These are phyloP conservation scores for Xylaria multiplex DNA, from an alignment of 2,329 filamentous ascomycete genomes.

Conservation along the genomic window DNA sequence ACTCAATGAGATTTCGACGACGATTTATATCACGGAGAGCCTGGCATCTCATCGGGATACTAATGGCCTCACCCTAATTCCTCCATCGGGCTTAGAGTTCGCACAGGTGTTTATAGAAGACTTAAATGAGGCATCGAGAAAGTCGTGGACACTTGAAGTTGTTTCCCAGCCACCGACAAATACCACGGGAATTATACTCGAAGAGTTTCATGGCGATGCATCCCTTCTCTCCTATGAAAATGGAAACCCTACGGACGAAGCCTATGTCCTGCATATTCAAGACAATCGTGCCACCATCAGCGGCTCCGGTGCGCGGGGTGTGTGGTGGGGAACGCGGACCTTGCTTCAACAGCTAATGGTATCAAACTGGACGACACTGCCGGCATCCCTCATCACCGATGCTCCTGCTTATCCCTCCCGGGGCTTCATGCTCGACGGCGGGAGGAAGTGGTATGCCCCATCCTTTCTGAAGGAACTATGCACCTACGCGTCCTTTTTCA, in stretches of 20 bases:
- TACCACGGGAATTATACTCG: constrained; percentile 56
- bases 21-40: constrained; percentile 54
- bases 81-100: constrained; percentile 60
- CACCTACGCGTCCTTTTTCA: constrained; percentile 59
- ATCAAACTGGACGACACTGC: constrained; percentile 45
- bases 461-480: constrained; percentile 56
- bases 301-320: constrained; percentile 56
- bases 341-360: constrained; percentile 55
- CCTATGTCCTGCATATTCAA: constrained; percentile 57
- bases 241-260: constrained; percentile 59
- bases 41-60: constrained; percentile 55
- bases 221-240: constrained; percentile 57
- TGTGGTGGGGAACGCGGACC: constrained; percentile 60
- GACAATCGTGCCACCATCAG: constrained; percentile 50
- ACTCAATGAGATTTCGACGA: constrained; percentile 33
- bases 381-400: constrained; percentile 48
- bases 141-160: constrained; percentile 54
- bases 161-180: constrained; percentile 50
- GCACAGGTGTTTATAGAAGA: constrained; percentile 58
- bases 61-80: constrained; percentile 61
- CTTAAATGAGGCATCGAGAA: constrained; percentile 53
- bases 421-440: constrained; percentile 57
- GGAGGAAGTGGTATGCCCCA: constrained; percentile 56
- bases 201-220: constrained; percentile 44
- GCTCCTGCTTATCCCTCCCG: constrained; percentile 57